A percentile compares a stretch with the other conserved stretches of the same genome.
These are phyloP conservation scores for Conticribra guillardii DNA, from an alignment of 108 stramenopile species.

Conservation along the genomic window DNA sequence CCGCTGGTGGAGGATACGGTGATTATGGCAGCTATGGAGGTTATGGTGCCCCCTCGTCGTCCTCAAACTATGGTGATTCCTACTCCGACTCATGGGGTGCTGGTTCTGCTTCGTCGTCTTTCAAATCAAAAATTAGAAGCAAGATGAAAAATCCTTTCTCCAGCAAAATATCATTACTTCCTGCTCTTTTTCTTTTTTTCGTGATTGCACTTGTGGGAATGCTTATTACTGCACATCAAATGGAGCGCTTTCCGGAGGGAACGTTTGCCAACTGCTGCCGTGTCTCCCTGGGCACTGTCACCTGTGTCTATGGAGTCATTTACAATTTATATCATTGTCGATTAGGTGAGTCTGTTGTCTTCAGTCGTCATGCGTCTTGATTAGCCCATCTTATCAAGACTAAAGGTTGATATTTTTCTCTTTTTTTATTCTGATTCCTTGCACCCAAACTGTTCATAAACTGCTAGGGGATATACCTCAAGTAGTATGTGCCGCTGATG, in stretches of 20 bases:
- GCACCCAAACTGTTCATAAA: too few relatives aligned
- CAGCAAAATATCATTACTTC: slow-evolving; percentile 21
- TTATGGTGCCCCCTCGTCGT: not conserved
- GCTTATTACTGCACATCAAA: slow-evolving; percentile 46
- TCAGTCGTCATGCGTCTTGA: too few relatives aligned
- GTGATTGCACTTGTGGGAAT: slow-evolving; percentile 29
- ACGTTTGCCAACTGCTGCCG: slow-evolving; percentile 55
- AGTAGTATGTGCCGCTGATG: slow-evolving; percentile 23
- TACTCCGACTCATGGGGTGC: slow-evolving; percentile 26
- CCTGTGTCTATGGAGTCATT: slow-evolving; percentile 25
- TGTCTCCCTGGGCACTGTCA: slow-evolving; percentile 22
- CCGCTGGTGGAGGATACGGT: not conserved
- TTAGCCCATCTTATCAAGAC: too few relatives aligned
- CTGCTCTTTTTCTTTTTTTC: slow-evolving; percentile 26
- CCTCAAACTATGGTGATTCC: not conserved
- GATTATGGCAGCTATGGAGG: not conserved
- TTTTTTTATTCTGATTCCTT: too few relatives aligned
- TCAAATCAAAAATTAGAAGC: slow-evolving; percentile 1
- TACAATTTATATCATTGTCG: slow-evolving; percentile 57
- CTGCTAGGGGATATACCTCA: slow-evolving; percentile 48
- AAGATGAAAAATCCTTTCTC: not conserved
- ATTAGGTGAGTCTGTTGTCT: too few relatives aligned
- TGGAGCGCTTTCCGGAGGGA: slow-evolving; percentile 39
- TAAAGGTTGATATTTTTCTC: too few relatives aligned
- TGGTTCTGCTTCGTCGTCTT: slow-evolving; percentile 1